Base-by-base conservation (phyloP, 1,139 yeast genomes). In the Protomyces lactucae-debilis region DNA sequence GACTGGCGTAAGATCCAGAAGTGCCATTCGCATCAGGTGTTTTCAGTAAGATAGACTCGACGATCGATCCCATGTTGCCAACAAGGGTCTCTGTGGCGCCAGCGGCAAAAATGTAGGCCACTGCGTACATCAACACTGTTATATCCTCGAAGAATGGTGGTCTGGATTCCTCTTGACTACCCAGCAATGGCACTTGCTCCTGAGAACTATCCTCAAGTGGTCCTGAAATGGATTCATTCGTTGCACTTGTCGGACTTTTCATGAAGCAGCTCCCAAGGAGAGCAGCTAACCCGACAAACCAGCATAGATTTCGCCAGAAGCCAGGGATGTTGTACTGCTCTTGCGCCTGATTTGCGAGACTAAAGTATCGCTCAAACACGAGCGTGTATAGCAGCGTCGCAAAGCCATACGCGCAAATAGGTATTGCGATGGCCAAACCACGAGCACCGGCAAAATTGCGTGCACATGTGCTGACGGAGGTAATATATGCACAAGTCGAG, bases 1-100 rank as follows among this genome's bases (percentile, higher is more conserved):
- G 45, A 32, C 63, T 52, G 3, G 63, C 63, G 14, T 51, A 37
- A 4, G 61, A 48, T 12, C 52, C 14, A 4, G 46, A 2, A 10
- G 45, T 37, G 25, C 12, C 25, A 32, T 8, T 18, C 4, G 43
- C 12, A n/a, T 35, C 23, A 3, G n/a, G 6, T 5, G 43, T 14
- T 3, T 1, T 25, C 2, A 14, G 32, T 14, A 14, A 16, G 53
- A 59, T 59, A 25, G 63, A 59, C 14, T 25, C 55, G 12, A 59
- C 43, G 18, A 59, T 43, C 3, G 63, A 59, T 2, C 63, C 63
- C 63, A 59, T 59, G 45, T 59, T 59, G 8, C 57, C 63, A 14
- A 59, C 63, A 16, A 59, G 45, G 23, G 63, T 59, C 63, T 59
- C 63, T 32, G 63, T 52, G 9, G 57, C 28, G 35, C 63, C 63